Evolutionary conservation across 106 monocot genomes (phyloP), one percentile per base, ranked within the genome.

Genomic region (Allium cepa): DNA sequence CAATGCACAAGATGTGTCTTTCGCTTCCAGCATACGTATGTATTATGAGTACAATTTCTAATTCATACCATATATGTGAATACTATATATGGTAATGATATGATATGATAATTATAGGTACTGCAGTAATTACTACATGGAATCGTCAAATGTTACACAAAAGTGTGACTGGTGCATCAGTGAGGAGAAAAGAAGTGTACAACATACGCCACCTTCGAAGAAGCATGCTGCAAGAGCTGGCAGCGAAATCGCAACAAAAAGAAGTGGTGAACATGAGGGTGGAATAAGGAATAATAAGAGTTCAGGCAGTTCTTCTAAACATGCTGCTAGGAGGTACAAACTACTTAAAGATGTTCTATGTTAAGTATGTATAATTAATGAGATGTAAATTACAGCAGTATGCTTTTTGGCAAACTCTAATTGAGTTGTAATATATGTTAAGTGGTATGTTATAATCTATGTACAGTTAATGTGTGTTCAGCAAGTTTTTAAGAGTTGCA

Each of bases 1-100:
- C 84, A 63, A 16, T 88, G 88, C 79, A 56, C 27, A 2, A 73
- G 84, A 36, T 88, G 88, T 76, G 56, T 75, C 73, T 77, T 76
- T 14, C 81, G 88, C 47, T 79, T 77, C 71, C 88, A 88, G 57
- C 88, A 88, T 61, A 76, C 81, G 87, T 88, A 84, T 46, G 27
- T 46, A 47, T 17, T 11, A 53, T 36, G 5, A 36, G 36, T 36
- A 3, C 5, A 36, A 36, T 36, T 36, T 36, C 36, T 36, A 36
- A 36, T 36, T 36, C 36, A 36, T 36, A 36, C 5, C 36, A 36
- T 36, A 36, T 36, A 36, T 5, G 36, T 36, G 36, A 36, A 36
- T 36, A 36, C 5, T 36, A 36, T 36, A 36, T 36, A 5, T n/a
- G n/a, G 36, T 36, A 36, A 36, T 36, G 36, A 36, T 36, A 36